These are phyloP conservation scores for Allium sativum DNA, from an alignment of 106 monocot species.

Conservation along the genomic window DNA sequence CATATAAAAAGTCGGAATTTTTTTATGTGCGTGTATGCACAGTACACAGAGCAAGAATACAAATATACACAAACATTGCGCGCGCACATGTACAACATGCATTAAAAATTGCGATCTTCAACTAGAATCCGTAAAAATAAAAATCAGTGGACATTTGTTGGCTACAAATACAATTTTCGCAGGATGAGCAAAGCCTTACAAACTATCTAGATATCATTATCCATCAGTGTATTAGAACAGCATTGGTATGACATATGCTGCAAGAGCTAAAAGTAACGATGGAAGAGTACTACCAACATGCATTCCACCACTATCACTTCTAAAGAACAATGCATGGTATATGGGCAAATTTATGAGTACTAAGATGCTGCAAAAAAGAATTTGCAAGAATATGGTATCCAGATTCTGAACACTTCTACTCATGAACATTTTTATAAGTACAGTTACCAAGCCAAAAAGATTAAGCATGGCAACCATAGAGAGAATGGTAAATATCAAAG, in stretches of 20 bases:
- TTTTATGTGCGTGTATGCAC: no score
- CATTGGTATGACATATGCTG: slow-evolving; percentile 11
- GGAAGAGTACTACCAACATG: slow-evolving; percentile 20
- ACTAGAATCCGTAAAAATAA: no score
- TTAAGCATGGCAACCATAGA: slow-evolving; percentile 37
- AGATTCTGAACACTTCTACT: slow-evolving; percentile 1
- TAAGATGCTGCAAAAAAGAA: slow-evolving; percentile 29
- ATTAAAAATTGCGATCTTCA: no score
- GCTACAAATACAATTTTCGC: no score
- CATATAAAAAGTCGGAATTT: no score
- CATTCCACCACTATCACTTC: slow-evolving; percentile 51
- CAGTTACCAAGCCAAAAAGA: slow-evolving; percentile 26
- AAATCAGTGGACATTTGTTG: no score
- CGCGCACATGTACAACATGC: no score
- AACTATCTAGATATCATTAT: no score
- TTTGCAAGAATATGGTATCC: slow-evolving; percentile 25
- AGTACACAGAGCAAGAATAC: no score
- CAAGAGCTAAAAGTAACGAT: slow-evolving; percentile 22
- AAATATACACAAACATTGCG: no score
- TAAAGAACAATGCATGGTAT: slow-evolving; percentile 43
- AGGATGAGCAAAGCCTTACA: no score
- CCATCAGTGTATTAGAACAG: background rate
- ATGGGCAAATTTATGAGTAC: slow-evolving; percentile 40
- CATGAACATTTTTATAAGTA: slow-evolving; percentile 16
- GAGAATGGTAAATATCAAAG: slow-evolving; percentile 30